Evolutionary conservation across 2,329 filamentous ascomycete species (phyloP), one percentile per base, ranked within the genome.

Genomic region (Fusarium sp.): DNA sequence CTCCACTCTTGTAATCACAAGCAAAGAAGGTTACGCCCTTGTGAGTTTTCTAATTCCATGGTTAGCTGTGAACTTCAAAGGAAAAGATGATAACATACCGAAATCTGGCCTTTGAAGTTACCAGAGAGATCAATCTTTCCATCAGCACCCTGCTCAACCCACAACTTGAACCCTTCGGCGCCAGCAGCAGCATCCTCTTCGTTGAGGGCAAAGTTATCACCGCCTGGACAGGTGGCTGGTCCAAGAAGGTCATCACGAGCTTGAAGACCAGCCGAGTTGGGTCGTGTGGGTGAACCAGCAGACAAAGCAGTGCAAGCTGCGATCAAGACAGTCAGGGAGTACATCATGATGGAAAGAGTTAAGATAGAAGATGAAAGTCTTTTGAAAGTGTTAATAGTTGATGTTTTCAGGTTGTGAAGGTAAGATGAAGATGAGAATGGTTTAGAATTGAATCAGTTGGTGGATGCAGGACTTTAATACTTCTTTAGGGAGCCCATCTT

Each of bases 401-500:
- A 3, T 22, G 1, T 11, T 47, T 7, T 22, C 26, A 15, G 26
- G 1, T 22, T 28, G 45, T 4, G 5, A 15, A 0, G 45, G 6
- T 7, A 3, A 22, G 20, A 47, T 47, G 26, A 28, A 47, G 44
- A 22, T 47, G 26, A 22, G 13, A 47, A 28, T 28, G 1, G 0
- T 28, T 47, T 11, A 4, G 3, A 7, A 11, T 47, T 22, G 4
- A 11, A 28, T 22, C 28, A 14, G 45, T 28, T 26, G 45, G 1
- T 28, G 0, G 0, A 22, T 4, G 22, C 9, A 28, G 18, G 8
- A 7, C 45, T 47, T 47, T 4, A 28, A 47, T 47, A 22, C 26
- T 47, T 22, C 1, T 47, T 47, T 13, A 2, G 6, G 3, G 13
- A 15, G 13, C 1, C 1, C 0, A 22, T 15, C 8, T 15, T 15